These are phyloP conservation scores for Pseudomonodictys pantanalensis DNA, from an alignment of 495 filamentous ascomycete species.

Conservation along the genomic window DNA sequence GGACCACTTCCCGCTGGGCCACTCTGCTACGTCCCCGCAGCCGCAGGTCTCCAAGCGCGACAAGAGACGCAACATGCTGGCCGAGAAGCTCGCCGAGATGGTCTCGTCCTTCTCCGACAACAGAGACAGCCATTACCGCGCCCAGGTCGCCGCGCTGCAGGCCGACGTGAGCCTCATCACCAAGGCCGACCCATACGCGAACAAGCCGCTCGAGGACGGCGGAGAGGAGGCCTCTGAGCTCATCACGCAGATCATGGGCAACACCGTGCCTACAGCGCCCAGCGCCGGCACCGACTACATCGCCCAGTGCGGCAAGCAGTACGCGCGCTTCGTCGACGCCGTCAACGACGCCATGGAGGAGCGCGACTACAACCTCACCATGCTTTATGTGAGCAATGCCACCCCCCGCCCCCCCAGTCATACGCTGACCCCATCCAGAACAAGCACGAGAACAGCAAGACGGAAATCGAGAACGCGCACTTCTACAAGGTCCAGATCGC, in stretches of 20 bases:
- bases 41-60: slow-evolving; percentile 74
- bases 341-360: slow-evolving; percentile 82
- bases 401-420: not conserved
- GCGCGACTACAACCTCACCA: slow-evolving; percentile 72
- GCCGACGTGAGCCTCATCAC: slow-evolving; percentile 84
- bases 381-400: slow-evolving; percentile 63
- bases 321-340: slow-evolving; percentile 74
- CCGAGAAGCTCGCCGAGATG: slow-evolving; percentile 70
- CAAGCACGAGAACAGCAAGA: slow-evolving; percentile 49
- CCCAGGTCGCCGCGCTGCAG: slow-evolving; percentile 83
- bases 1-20: slow-evolving; percentile 29
- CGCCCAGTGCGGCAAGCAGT: slow-evolving; percentile 70
- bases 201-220: slow-evolving; percentile 68
- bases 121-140: slow-evolving; percentile 78
- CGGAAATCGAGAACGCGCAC: slow-evolving; percentile 52
- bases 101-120: slow-evolving; percentile 73
- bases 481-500: slow-evolving; percentile 70
- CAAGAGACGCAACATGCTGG: slow-evolving; percentile 75
- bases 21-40: slow-evolving; percentile 39
- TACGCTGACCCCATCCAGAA: slow-evolving; percentile 35
- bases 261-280: slow-evolving; percentile 25
- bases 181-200: slow-evolving; percentile 72
- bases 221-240: slow-evolving; percentile 63
- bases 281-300: slow-evolving; percentile 39
- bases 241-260: slow-evolving; percentile 36